Evolutionary conservation across 495 filamentous ascomycete species (phyloP).

Genomic region (Penicillium fimorum): DNA sequence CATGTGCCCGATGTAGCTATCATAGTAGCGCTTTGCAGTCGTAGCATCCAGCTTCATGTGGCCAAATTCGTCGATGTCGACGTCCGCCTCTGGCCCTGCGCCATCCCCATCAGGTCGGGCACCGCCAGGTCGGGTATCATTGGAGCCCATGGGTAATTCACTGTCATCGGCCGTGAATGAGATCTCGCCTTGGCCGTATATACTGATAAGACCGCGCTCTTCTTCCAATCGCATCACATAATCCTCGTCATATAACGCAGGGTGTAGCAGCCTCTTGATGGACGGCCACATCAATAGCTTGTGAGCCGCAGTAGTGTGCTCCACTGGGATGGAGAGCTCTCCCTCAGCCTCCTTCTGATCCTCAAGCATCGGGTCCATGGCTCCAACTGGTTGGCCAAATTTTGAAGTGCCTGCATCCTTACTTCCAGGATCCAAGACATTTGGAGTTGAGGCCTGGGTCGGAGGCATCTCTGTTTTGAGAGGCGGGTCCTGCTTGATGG

Average conservation of each 20-base stretch:
- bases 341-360: conserved; percentile 38
- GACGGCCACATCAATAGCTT: conserved; percentile 70
- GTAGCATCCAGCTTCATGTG: conserved; percentile 61
- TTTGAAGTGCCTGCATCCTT: not conserved
- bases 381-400: conserved; percentile 5
- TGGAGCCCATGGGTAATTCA: conserved; percentile 19
- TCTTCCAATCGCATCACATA: conserved; percentile 78
- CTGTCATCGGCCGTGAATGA: conserved; percentile 47
- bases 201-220: conserved; percentile 67
- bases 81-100: conserved; percentile 23
- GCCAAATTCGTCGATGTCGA: conserved; percentile 59
- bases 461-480: not conserved
- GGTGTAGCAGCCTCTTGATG: conserved; percentile 55
- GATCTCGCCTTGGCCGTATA: conserved; percentile 79
- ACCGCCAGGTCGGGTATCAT: conserved; percentile 1
- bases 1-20: conserved; percentile 75
- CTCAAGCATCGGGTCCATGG: conserved; percentile 6
- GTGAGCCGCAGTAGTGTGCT: conserved; percentile 81
- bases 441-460: not conserved
- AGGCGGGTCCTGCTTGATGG: conserved; percentile 13
- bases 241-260: conserved; percentile 49
- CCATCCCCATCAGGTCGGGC: conserved; percentile 8
- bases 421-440: not conserved
- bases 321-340: conserved; percentile 65
- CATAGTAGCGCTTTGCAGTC: conserved; percentile 61